Base-by-base conservation (phyloP, 2,329 filamentous ascomycete species). In the Colletotrichum sp. region DNA sequence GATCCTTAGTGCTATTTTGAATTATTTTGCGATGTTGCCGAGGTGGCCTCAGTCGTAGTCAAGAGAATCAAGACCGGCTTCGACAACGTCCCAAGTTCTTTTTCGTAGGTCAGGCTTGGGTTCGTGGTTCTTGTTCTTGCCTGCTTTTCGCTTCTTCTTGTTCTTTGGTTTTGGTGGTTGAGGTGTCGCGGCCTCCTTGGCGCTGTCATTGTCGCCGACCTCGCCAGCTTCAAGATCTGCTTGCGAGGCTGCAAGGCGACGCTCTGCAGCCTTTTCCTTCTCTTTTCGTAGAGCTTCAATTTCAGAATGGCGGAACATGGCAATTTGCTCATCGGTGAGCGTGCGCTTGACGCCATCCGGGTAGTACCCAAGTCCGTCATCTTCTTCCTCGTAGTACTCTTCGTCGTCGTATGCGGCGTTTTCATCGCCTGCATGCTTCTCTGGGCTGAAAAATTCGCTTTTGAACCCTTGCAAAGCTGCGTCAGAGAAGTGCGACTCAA, bases 221-320 rank as follows among this genome's bases (percentile, higher is more conserved):
- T 85, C 83, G 3, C 82, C 84, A 34, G 82, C 80, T 72, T 84
- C 74, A 15, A 43, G 65, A 8, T 60, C 34, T 34, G 21, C 26
- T 15, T 32, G 43, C n/a, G 52, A 55, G 34, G 21, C 34, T 6
- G 57, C 36, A 21, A 21, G 28, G 5, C 57, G 64, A 16, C 67
- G 66, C 32, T 63, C 81, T n/a, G 74, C 81, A 21, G 80, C 83
- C 73, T 83, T 87, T 57, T 85, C 84, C 67, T 84, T 82, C 75
- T 89, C 87, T 21, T 61, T 43, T n/a, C 72, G 36, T 52, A 98
- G 86, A 15, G 91, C 85, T 81, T 97, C 93, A 26, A 98, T 90
- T 84, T 99, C 96, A 3, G 94, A 96, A 82, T 98, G 95, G 77
- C 96, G 91, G 83, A 98, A 98, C 77, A 98, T 96, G 69, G 92